phyloP scores from a whole-genome alignment of 2,329 filamentous ascomycete genomes.

The Sporothrix curviconia region DNA sequence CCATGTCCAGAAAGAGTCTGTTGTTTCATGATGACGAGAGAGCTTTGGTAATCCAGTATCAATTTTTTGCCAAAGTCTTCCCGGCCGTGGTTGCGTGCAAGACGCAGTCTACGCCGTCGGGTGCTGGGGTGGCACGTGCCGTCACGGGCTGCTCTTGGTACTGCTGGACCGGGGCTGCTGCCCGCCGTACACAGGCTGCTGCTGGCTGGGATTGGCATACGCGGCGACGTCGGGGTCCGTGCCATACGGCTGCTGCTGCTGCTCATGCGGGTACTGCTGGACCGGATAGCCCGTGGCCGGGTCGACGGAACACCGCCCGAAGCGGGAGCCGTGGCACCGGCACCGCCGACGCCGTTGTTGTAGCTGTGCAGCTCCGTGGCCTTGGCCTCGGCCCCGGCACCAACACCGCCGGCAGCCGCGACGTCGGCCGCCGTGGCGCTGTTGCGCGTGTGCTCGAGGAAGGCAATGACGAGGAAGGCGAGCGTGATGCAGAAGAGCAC shows the following conservation, averaged over 20 bases:
- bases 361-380: conserved; percentile 10
- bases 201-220: no score
- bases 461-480: conserved; percentile 6
- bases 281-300: background rate
- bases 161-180: conserved; percentile 1
- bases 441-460: background rate
- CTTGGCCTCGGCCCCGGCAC: conserved; percentile 7
- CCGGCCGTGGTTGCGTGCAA: no score
- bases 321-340: background rate
- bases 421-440: background rate
- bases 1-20: no score
- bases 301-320: background rate
- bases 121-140: no score
- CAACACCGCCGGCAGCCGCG: background rate
- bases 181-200: background rate
- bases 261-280: background rate
- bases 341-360: background rate
- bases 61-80: no score
- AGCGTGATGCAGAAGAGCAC: conserved; percentile 19
- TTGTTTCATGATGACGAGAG: no score
- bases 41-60: no score
- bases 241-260: no score
- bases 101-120: no score
- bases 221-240: no score
- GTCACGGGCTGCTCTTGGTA: conserved; percentile 3